A percentile compares a stretch with the other conserved stretches of the same genome.
These are phyloP conservation scores for Tremellales sp. DNA, from an alignment of 1,284 basidiomycete genomes.

Conservation along the genomic window DNA sequence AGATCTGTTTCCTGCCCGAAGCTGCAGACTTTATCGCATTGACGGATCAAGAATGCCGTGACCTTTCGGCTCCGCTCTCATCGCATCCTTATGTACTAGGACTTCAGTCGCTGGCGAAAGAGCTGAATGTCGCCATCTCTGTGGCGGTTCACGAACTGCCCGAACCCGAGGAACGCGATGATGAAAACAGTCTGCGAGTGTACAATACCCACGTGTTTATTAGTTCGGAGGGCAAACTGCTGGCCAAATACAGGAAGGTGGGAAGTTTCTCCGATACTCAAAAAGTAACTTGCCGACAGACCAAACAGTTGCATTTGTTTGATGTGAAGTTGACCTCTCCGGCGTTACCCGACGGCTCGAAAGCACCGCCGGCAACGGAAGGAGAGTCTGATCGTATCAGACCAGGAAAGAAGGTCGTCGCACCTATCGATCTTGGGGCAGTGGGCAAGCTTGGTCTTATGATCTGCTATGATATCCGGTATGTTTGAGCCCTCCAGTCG, in stretches of 20 bases:
- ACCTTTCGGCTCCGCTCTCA: conserved; percentile 32
- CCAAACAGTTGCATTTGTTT: conserved; percentile 51
- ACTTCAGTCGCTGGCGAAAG: conserved; percentile 46
- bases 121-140: conserved; percentile 46
- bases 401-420: conserved; percentile 40
- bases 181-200: conserved; percentile 38
- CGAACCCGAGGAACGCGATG: conserved; percentile 29
- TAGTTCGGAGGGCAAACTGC: conserved; percentile 43
- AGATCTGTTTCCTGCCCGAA: conserved; percentile 52
- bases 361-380: conserved; percentile 27
- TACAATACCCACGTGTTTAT: conserved; percentile 54
- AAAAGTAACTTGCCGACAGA: background rate
- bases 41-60: conserved; percentile 33
- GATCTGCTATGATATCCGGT: conserved; percentile 55
- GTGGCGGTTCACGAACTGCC: conserved; percentile 53
- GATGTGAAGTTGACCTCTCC: conserved; percentile 50
- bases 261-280: no score
- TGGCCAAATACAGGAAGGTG: conserved; percentile 49
- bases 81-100: conserved; percentile 35
- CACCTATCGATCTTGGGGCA: conserved; percentile 33
- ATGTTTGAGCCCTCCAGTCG: background rate
- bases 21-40: conserved; percentile 54
- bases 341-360: conserved; percentile 16
- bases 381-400: conserved; percentile 44
- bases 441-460: conserved; percentile 51